phyloP scores from a whole-genome alignment of 331 rosid genomes.

The Dryas integrifolia region DNA sequence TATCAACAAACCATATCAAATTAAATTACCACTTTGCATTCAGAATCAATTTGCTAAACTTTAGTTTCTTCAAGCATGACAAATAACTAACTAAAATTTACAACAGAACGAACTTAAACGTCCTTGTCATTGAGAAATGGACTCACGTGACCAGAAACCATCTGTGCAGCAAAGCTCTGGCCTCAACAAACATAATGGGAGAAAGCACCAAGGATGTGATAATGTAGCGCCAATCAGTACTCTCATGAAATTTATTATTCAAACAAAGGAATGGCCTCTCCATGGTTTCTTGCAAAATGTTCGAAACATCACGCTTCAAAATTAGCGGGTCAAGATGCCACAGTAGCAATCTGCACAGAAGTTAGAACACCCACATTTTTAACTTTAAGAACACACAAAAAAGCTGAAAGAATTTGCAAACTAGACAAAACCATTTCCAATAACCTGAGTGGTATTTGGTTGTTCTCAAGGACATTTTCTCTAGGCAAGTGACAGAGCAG shows the following conservation, averaged over 20 bases:
- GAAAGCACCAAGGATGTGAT: constrained; percentile 35
- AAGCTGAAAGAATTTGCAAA: background rate
- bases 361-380: background rate
- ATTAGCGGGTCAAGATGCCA: constrained; percentile 38
- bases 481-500: constrained; percentile 24
- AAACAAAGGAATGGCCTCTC: constrained; percentile 40
- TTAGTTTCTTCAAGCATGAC: background rate
- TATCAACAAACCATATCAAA: background rate
- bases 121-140: constrained; percentile 5
- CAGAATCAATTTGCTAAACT: background rate
- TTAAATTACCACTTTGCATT: background rate
- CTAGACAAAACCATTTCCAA: background rate
- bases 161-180: constrained; percentile 40
- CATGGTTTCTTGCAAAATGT: constrained; percentile 27
- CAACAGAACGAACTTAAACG: background rate
- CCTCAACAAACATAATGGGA: constrained; percentile 41
- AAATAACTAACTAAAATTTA: background rate
- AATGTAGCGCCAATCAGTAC: constrained; percentile 25
- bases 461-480: constrained; percentile 8
- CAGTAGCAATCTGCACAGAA: constrained; percentile 25
- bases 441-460: constrained; percentile 35
- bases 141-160: constrained; percentile 47
- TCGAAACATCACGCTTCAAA: constrained; percentile 34
- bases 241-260: constrained; percentile 36
- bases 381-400: background rate